A percentile compares a stretch with the other conserved stretches of the same genome.
These are phyloP conservation scores for Chaetomium fimeti DNA, from an alignment of 495 filamentous ascomycete genomes.

Conservation along the genomic window DNA sequence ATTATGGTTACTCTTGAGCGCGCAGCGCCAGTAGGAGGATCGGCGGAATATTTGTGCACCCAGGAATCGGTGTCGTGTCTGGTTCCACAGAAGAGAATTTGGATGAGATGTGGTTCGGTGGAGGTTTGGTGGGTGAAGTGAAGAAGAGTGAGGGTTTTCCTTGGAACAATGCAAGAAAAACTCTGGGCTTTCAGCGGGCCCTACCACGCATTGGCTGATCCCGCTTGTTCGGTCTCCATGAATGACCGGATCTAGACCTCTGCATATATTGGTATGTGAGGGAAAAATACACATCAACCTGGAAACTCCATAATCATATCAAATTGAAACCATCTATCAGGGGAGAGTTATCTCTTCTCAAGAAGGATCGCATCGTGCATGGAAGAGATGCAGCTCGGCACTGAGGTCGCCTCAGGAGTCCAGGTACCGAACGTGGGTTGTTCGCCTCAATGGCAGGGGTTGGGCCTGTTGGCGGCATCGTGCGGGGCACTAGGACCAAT, in stretches of 20 bases:
- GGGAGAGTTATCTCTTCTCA: neutral
- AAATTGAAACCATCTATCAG: too few species aligned
- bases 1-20: conserved; percentile 10
- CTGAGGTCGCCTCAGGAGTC: neutral
- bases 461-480: neutral
- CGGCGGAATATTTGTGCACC: neutral
- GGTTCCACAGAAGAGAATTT: conserved; percentile 9
- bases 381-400: conserved; percentile 4
- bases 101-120: neutral
- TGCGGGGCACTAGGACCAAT: conserved; percentile 1
- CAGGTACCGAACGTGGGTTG: conserved; percentile 1
- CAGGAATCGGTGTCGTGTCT: neutral
- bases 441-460: conserved; percentile 4
- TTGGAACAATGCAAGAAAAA: conserved; percentile 19
- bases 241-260: neutral
- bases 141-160: conserved; percentile 20
- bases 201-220: conserved; percentile 9
- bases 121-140: neutral
- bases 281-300: neutral
- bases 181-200: conserved; percentile 12
- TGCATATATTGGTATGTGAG: neutral
- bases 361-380: conserved; percentile 1
- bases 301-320: too few species aligned
- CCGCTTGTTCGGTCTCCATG: neutral
- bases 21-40: neutral